Base-by-base conservation (phyloP, 2,329 filamentous ascomycete genomes). In the Diaporthe eres region DNA sequence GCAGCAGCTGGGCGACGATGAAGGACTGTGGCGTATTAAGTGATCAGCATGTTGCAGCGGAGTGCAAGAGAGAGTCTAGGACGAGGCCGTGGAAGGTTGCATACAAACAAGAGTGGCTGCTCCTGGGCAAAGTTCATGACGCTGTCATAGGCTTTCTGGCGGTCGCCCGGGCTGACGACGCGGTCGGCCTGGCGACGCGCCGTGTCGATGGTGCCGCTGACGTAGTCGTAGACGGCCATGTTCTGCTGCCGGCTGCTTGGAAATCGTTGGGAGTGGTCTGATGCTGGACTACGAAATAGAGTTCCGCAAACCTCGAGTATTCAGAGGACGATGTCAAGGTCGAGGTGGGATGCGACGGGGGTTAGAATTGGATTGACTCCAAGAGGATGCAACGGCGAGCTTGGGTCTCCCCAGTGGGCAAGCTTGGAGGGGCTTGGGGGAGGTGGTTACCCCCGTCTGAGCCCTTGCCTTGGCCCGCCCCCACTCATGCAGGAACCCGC, bases 91-190 rank as follows among this genome's bases (percentile, higher is more conserved):
- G 9, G 28, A 65, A 49, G 28, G 42, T 4, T 31, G 31, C 31
- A 31, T 86, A 95, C 94, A 74, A 93, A 92, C 58, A 95, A 85
- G 77, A 95, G 85, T 3, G 95, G 95, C 74, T 93, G 92, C 67
- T 88, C 85, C 8, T 88, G 83, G 22, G 92, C 91, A 80, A 94
- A 93, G 7, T 85, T 81, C 49, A 87, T 85, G 39, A 90, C 83
- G 60, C 85, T 87, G 22, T 89, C 85, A 79, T 92, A 88, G 57
- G 90, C 86, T 74, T 87, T 86, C 77, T 91, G 87, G 68, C 93
- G 89, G 76, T 89, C 89, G 49, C 90, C 85, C 0, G 93, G 92
- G 60, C 91, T 89, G 58, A 95, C 86, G 79, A 88, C 80, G 77
- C 86, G 85, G 80, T 90, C 85, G 72, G 89, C 79, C 73, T 86